Evolutionary conservation across 148 eudicot species (phyloP).

Genomic region (Gaultheria prostrata): DNA sequence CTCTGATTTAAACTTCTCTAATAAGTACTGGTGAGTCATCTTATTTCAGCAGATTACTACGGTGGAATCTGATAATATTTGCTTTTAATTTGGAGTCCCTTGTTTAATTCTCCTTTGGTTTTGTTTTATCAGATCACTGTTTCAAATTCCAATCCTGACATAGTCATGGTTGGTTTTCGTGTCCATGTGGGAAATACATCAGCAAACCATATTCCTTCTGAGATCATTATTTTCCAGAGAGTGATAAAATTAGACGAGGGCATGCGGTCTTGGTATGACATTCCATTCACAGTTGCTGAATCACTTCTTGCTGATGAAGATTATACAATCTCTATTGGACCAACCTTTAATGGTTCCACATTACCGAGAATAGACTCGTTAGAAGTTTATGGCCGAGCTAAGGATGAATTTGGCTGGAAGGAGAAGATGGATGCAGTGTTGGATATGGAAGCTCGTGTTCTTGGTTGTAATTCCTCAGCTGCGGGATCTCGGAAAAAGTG

Average conservation of each 20-base stretch:
- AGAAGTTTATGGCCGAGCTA: conserved; percentile 96
- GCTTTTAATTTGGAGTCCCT: background rate
- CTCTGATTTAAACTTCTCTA: background rate
- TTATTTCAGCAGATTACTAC: conserved; percentile 6
- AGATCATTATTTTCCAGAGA: conserved; percentile 83
- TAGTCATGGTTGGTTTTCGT: conserved; percentile 97
- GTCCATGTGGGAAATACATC: conserved; percentile 91
- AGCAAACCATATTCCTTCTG: conserved; percentile 88
- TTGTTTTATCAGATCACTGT: conserved; percentile 62
- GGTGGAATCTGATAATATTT: background rate
- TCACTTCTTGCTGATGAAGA: conserved; percentile 99
- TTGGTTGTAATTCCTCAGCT: conserved; percentile 68
- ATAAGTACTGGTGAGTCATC: background rate
- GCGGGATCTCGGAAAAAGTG: conserved; percentile 65
- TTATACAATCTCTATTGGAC: conserved; percentile 67
- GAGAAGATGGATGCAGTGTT: conserved; percentile 97
- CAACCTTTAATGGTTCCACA: conserved; percentile 75
- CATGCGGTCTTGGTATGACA: conserved; percentile 99
- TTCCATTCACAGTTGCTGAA: conserved; percentile 96
- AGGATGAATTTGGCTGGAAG: conserved; percentile 99
- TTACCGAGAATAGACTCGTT: conserved; percentile 85
- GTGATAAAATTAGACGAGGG: conserved; percentile 89
- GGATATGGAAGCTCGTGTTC: conserved; percentile 90
- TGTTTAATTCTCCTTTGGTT: conserved; percentile 9
- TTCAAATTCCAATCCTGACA: conserved; percentile 90